These are phyloP conservation scores for Aspergillus luchuensis DNA, from an alignment of 2,329 filamentous ascomycete genomes.

Conservation along the genomic window DNA sequence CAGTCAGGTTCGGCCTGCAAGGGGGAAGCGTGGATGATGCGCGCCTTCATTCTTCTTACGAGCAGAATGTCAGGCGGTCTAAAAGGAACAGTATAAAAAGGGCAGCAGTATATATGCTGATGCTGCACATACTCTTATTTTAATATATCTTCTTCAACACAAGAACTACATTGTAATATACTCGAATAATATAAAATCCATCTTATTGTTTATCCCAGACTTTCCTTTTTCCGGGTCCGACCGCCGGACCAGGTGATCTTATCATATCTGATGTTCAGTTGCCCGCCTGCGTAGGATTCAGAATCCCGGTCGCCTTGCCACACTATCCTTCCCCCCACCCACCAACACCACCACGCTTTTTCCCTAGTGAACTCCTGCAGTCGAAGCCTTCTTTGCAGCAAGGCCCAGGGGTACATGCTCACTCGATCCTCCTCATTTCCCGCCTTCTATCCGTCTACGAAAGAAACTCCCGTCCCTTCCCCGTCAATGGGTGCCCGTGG, in stretches of 20 bases:
- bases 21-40: conserved; percentile 1
- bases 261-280: conserved; percentile 29
- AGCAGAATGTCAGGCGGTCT: conserved; percentile 9
- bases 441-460: neutral
- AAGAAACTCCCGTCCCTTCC: neutral
- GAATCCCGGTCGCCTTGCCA: conserved; percentile 13
- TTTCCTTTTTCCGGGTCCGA: conserved; percentile 12
- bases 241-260: conserved; percentile 23
- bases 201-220: too few species aligned
- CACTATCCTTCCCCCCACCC: conserved; percentile 15
- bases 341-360: conserved; percentile 12
- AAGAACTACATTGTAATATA: neutral
- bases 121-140: neutral
- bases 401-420: conserved; percentile 7
- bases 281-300: conserved; percentile 12
- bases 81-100: neutral
- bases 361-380: conserved; percentile 10
- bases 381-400: conserved; percentile 12
- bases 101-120: neutral
- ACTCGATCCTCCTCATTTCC: neutral
- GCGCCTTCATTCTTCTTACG: conserved; percentile 9
- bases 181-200: too few species aligned
- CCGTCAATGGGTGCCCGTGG: conserved; percentile 12
- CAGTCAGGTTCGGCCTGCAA: conserved; percentile 5
- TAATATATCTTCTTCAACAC: neutral